Evolutionary conservation across 106 monocot genomes (phyloP).

Genomic region (Amphibolis antarctica): DNA sequence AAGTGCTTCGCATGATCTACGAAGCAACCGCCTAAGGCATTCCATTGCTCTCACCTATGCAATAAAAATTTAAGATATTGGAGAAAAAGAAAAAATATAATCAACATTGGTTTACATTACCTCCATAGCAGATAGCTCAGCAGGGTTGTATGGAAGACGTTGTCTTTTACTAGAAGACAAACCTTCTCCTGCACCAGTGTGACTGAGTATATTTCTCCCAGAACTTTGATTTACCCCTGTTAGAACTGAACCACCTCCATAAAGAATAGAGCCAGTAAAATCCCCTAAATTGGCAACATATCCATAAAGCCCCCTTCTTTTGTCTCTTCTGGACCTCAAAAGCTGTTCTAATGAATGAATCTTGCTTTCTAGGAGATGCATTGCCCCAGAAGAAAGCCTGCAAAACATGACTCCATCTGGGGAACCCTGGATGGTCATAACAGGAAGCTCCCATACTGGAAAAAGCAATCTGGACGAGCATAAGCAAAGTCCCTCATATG

Average conservation of each 20-base stretch:
- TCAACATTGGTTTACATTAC: slow-evolving; percentile 17
- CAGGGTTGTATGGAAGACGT: slow-evolving; percentile 41
- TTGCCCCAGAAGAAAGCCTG: slow-evolving; percentile 44
- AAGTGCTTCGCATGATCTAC: slow-evolving; percentile 92
- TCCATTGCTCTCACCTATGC: slow-evolving; percentile 90
- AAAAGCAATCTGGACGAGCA: slow-evolving; percentile 89
- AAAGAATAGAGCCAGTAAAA: slow-evolving; percentile 64
- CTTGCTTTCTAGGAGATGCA: slow-evolving; percentile 76
- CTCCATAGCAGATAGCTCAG: slow-evolving; percentile 96
- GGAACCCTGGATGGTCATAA: slow-evolving; percentile 42
- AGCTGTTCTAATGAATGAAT: slow-evolving; percentile 74
- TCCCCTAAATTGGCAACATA: slow-evolving; percentile 83
- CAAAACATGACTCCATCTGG: slow-evolving; percentile 54
- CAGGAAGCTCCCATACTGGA: slow-evolving; percentile 87
- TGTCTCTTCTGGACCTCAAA: slow-evolving; percentile 77
- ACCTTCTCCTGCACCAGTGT: slow-evolving; percentile 20
- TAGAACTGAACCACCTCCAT: slow-evolving; percentile 33
- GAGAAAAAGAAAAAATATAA: neutral
- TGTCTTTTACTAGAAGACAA: slow-evolving; percentile 46
- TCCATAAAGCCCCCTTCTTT: slow-evolving; percentile 94
- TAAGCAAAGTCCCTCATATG: slow-evolving; percentile 89
- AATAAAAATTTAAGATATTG: neutral
- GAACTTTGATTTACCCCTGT: slow-evolving; percentile 14
- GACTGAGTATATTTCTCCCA: slow-evolving; percentile 25
- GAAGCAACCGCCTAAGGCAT: slow-evolving; percentile 84